These are phyloP conservation scores for Hemileccinum impolitum DNA, from an alignment of 768 basidiomycete species.

Conservation along the genomic window DNA sequence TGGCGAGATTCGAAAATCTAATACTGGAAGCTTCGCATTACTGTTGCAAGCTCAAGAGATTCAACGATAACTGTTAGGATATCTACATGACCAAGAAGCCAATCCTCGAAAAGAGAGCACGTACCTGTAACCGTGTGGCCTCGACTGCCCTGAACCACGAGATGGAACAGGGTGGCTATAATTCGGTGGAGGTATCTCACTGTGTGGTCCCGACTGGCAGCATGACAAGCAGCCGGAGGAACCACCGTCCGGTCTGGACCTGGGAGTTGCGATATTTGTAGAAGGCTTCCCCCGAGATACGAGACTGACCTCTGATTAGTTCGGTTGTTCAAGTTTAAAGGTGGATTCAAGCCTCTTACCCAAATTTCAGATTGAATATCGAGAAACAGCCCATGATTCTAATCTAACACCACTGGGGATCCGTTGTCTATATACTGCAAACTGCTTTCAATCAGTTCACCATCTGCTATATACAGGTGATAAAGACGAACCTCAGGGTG, in stretches of 20 bases:
- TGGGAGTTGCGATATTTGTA: neutral
- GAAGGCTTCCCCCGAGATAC: neutral
- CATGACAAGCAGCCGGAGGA: neutral
- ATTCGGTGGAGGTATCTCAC: neutral
- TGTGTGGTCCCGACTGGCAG: neutral
- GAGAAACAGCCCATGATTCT: neutral
- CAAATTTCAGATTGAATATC: neutral
- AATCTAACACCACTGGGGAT: neutral
- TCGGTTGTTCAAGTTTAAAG: neutral
- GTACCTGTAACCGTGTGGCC: neutral
- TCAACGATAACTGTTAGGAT: constrained; percentile 1
- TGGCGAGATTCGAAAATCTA: no score
- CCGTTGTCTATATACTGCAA: no score
- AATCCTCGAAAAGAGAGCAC: neutral
- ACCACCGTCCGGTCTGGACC: neutral
- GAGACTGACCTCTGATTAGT: neutral
- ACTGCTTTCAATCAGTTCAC: no score
- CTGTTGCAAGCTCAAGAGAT: neutral
- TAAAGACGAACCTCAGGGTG: neutral
- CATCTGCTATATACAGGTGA: neutral
- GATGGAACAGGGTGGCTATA: no score
- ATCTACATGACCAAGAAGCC: neutral
- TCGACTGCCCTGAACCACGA: neutral
- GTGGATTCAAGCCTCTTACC: constrained; percentile 1
- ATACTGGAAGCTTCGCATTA: no score